Base-by-base conservation (phyloP, 225 moss, liverwort and hornwort species). In the Pleurozium schreberi region DNA sequence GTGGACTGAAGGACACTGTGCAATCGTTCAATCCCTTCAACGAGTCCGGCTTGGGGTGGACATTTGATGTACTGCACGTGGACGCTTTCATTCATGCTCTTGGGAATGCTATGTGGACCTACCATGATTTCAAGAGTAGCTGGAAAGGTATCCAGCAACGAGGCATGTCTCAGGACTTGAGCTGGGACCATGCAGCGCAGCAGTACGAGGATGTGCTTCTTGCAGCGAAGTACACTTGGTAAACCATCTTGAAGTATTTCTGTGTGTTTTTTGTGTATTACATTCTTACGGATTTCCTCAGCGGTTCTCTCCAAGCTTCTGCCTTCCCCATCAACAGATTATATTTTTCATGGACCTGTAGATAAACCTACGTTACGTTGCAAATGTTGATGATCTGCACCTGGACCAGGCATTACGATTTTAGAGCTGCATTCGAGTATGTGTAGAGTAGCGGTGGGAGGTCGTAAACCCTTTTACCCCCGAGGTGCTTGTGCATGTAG, bases 71-170 rank as follows among this genome's bases (percentile, higher is more conserved):
- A 8, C 87, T 95, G 23, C 58, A 90, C 13, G 93, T 87, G 67
- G 89, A 92, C 55, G 93, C 91, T 23, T 91, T 97, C 38, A 97
- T 96, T 59, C 93, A 96, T 71, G 92, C 96, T 9, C 84, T 97
- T 22, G 97, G 97, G 33, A 97, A 97, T 91, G 96, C 95, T 5
- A 96, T 97, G 92, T 97, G 96, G 96, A 97, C 97, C 5, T 97
- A 92, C 86, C 93, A 81, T 16, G 97, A 96, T 60, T 97, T 93
- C 83, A 97, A 96, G 91, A 79, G 69, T 27, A 97, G 97, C 73
- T 97, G 97, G 97, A 86, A 81, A 81, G 97, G 95, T 40, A 93
- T 97, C 57, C 96, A 97, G 83, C 93, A 90, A 80, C 96, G 97
- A 43, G 94, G 97, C 3, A 97, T 97, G 96, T 81, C 87, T 23